Conservation (phyloP, 2,329 filamentous ascomycete genomes). For the Paraphoma sp. region DNA sequence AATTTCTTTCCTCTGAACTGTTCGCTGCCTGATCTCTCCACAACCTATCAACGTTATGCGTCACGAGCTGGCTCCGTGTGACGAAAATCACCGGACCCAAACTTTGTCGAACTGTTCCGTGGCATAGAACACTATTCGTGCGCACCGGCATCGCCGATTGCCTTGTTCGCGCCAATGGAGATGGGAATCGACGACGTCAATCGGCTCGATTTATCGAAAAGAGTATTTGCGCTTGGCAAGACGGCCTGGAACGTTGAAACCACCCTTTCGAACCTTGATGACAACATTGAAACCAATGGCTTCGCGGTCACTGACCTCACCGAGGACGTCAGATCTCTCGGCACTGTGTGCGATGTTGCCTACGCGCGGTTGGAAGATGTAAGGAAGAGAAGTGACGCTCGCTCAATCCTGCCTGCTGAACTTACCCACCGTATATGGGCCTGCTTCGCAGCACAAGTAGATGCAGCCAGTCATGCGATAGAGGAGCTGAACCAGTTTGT, state of each 20-base stretch:
- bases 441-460: slow-evolving; percentile 17
- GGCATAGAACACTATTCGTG: too few species aligned
- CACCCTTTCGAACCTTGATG: slow-evolving; percentile 20
- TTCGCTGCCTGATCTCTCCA: too few species aligned
- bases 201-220: slow-evolving; percentile 6
- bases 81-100: neutral
- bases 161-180: too few species aligned
- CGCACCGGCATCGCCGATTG: too few species aligned
- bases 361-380: slow-evolving; percentile 22
- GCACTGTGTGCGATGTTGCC: slow-evolving; percentile 26
- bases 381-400: slow-evolving; percentile 1
- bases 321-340: slow-evolving; percentile 23
- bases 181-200: too few species aligned
- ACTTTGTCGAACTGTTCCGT: too few species aligned
- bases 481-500: slow-evolving; percentile 20
- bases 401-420: slow-evolving; percentile 2
- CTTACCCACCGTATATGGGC: slow-evolving; percentile 17
- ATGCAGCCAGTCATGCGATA: slow-evolving; percentile 17
- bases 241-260: slow-evolving; percentile 22
- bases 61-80: neutral
- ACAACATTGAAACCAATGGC: slow-evolving; percentile 11
- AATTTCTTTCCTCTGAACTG: too few species aligned
- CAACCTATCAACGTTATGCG: too few species aligned
- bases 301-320: slow-evolving; percentile 12
- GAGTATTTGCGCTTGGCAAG: slow-evolving; percentile 21